phyloP scores from a whole-genome alignment of 306 rosid genomes.

The Sicyos edulis region DNA sequence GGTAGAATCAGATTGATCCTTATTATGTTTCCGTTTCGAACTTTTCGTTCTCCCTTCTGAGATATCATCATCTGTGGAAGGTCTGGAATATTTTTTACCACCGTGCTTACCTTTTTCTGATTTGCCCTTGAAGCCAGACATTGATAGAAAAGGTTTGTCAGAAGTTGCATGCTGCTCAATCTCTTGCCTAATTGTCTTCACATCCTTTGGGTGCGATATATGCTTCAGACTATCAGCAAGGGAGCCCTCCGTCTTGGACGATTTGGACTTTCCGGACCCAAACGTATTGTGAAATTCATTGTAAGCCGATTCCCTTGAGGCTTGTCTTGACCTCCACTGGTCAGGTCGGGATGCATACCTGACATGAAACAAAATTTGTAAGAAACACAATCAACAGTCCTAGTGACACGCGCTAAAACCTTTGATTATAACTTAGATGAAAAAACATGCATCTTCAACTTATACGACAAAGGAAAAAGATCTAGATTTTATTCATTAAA shows the following conservation, averaged over 20 bases:
- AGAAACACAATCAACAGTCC: not conserved
- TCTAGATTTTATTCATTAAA: no score
- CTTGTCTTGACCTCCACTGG: conserved; percentile 82
- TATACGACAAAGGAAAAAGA: no score
- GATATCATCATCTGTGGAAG: conserved; percentile 30
- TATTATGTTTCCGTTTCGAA: conserved; percentile 23
- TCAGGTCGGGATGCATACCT: conserved; percentile 74
- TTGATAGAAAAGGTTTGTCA: no score
- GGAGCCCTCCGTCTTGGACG: conserved; percentile 33
- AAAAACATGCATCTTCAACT: no score
- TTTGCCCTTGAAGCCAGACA: conserved; percentile 35
- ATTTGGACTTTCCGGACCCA: conserved; percentile 50
- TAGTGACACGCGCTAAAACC: not conserved
- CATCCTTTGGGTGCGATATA: conserved; percentile 34
- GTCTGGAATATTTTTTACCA: conserved; percentile 30
- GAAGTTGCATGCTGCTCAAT: conserved; percentile 47
- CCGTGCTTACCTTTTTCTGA: conserved; percentile 31
- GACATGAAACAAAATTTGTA: conserved; percentile 24
- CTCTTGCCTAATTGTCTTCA: conserved; percentile 59
- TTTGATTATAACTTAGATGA: no score
- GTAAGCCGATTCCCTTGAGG: conserved; percentile 65
- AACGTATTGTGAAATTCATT: conserved; percentile 59
- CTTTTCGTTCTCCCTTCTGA: conserved; percentile 29
- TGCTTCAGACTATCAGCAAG: conserved; percentile 41
- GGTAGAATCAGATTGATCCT: not conserved